Evolutionary conservation across 1,284 basidiomycete species (phyloP), one percentile per base, ranked within the genome.

Genomic region (Phellopilus nigrolimitatus): DNA sequence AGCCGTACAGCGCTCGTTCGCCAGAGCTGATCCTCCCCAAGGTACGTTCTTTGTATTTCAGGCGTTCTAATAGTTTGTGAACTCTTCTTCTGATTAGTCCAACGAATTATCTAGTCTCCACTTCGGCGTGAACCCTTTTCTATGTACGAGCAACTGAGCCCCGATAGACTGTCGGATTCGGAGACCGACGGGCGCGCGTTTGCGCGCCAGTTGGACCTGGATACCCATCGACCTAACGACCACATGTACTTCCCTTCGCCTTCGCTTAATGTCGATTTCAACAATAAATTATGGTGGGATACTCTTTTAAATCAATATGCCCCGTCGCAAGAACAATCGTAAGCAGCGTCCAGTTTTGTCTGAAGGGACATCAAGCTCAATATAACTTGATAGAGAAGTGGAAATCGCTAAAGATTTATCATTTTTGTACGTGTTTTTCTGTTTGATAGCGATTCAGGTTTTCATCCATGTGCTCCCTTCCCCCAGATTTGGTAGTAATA

Each of bases 261-360:
- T n/a, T 58, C 70, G 17, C 70, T 73, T 36, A 65, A 67, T 7
- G 57, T 71, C 43, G 73, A 76, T 51, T 70, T 72, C 57, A 67
- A 69, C 40, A 75, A 75, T 56, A 72, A 71, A 57, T 61, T 70
- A 25, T 86, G 82, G 81, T 88, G 84, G 84, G 76, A 80, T 56
- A 69, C 67, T 51, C 75, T 88, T 37, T 63, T 84, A 47, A 64
- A 66, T 48, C 69, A 69, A 10, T 83, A 83, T 61, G 64, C 69
- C 27, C 47, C 63, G 15, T 65, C 56, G 51, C 68, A 65, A 51
- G 70, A 73, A 52, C 69, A 72, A 62, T 70, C 75, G 76, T 75
- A 58, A 54, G 75, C 62, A 25, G 10, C 42, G 17, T 27, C 43
- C 7, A 25, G 17, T 9, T 24, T 21, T 31, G 24, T 48, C 19